phyloP scores from a whole-genome alignment of 805 yeast species.

The Starmerella vaccinii region DNA sequence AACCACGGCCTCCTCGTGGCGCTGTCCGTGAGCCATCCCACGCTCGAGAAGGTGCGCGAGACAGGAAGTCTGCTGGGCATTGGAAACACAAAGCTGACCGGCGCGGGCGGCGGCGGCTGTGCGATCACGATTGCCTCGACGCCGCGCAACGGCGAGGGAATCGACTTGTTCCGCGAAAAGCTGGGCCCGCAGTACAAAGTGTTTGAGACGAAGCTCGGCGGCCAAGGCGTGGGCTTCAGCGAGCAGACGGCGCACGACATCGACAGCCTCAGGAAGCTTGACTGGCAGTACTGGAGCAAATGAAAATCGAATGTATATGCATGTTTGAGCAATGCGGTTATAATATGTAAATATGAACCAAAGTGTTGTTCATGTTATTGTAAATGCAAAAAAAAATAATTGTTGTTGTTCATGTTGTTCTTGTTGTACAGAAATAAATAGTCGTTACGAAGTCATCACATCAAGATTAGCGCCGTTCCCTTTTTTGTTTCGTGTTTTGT shows the following conservation, averaged over 20 bases:
- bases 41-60: constrained; percentile 63
- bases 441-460: neutral
- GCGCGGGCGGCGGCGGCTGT: constrained; percentile 99
- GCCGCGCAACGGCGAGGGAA: constrained; percentile 26
- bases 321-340: neutral
- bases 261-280: neutral
- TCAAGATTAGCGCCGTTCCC: neutral
- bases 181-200: constrained; percentile 54
- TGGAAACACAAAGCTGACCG: constrained; percentile 89
- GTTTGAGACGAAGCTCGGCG: constrained; percentile 75
- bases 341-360: no score
- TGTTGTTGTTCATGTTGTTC: no score
- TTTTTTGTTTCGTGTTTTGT: neutral
- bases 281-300: constrained; percentile 15
- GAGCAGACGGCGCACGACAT: neutral
- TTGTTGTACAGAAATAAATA: neutral
- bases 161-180: constrained; percentile 31
- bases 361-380: no score
- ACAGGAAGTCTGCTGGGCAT: constrained; percentile 52
- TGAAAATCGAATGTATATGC: no score
- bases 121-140: constrained; percentile 71
- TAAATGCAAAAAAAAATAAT: no score
- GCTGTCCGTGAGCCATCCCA: constrained; percentile 86
- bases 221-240: constrained; percentile 64
- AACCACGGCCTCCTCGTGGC: constrained; percentile 83